These are phyloP conservation scores for Coniochaeta prunicola DNA, from an alignment of 2,329 filamentous ascomycete species.

Conservation along the genomic window DNA sequence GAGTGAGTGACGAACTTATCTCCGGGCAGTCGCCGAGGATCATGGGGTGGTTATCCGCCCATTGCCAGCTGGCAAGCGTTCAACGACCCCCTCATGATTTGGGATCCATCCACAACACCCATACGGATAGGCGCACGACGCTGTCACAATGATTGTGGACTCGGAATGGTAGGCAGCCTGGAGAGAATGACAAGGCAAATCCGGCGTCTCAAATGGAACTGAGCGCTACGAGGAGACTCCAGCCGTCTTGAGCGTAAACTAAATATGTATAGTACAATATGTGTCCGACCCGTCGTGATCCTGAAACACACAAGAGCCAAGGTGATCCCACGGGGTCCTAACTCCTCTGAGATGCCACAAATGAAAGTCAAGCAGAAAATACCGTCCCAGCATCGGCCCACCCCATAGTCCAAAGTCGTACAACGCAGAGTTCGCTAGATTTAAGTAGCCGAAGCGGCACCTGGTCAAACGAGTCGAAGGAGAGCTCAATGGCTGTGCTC, in stretches of 20 bases:
- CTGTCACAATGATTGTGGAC: no score
- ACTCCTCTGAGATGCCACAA: background rate
- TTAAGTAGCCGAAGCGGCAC: background rate
- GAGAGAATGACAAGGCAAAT: background rate
- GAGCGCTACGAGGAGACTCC: no score
- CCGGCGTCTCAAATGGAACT: no score
- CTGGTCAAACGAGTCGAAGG: slow-evolving; percentile 2
- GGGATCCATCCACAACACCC: no score
- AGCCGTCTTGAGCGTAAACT: background rate
- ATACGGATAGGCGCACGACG: no score
- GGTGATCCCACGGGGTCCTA: background rate
- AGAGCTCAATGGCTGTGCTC: slow-evolving; percentile 18
- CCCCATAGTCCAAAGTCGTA: background rate
- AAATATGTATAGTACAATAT: background rate
- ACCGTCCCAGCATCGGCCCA: background rate
- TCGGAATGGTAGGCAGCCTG: background rate
- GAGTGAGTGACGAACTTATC: slow-evolving; percentile 1
- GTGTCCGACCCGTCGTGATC: background rate
- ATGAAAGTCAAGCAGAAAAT: background rate
- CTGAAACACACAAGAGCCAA: background rate
- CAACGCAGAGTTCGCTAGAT: background rate
- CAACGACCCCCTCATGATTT: background rate
- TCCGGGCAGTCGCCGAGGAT: background rate
- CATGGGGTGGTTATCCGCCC: background rate
- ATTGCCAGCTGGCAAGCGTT: background rate